A percentile compares a stretch with the other conserved stretches of the same genome.
Conservation (phyloP, 2,329 filamentous ascomycete species). For the Kalaharituber pfeilii region DNA sequence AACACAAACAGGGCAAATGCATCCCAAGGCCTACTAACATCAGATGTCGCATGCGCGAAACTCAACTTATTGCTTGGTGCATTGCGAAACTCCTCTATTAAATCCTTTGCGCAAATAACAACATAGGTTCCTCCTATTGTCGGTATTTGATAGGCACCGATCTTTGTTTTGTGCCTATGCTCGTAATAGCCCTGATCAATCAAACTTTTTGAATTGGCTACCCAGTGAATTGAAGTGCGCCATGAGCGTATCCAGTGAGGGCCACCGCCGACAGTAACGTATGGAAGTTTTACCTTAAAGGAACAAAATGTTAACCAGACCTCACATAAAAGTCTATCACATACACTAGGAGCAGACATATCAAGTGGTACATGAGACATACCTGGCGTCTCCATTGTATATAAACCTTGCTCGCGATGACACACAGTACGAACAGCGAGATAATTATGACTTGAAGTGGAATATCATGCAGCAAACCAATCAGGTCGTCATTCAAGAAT, state of each 20-base stretch:
- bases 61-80: neutral
- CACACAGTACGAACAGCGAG: too few relatives aligned
- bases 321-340: too few relatives aligned
- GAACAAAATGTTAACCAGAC: neutral
- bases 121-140: neutral
- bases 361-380: too few relatives aligned
- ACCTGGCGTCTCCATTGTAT: neutral
- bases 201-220: neutral
- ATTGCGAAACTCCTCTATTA: neutral
- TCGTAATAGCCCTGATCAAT: neutral
- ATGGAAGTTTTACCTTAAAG: neutral
- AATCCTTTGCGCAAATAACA: neutral
- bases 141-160: neutral
- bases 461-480: too few relatives aligned
- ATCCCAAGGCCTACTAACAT: neutral
- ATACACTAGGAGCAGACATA: too few relatives aligned
- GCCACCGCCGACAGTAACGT: neutral
- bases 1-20: neutral
- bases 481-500: too few relatives aligned
- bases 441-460: too few relatives aligned
- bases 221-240: neutral
- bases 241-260: neutral
- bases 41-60: neutral
- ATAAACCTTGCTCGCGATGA: too few relatives aligned
- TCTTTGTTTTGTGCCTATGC: neutral